These are phyloP conservation scores for Hypoxylon sp. DNA, from an alignment of 2,329 filamentous ascomycete genomes.

Conservation along the genomic window DNA sequence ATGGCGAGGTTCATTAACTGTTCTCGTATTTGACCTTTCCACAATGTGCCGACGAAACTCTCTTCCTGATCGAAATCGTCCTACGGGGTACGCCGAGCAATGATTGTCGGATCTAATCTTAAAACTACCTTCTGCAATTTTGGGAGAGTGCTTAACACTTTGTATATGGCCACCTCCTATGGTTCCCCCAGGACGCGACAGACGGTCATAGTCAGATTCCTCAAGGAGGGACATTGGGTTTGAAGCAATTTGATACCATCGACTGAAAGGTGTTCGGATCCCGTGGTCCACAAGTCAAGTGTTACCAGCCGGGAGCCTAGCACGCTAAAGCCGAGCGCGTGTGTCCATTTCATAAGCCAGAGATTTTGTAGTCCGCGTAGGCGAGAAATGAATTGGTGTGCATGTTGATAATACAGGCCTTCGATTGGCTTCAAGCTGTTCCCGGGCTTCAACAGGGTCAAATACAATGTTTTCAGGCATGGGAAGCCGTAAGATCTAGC, in stretches of 20 bases:
- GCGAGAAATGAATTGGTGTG: background rate
- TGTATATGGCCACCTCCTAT: constrained; percentile 1
- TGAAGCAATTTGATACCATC: constrained; percentile 4
- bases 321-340: background rate
- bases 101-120: background rate
- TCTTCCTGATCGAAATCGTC: constrained; percentile 1
- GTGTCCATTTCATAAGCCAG: background rate
- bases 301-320: background rate
- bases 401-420: background rate
- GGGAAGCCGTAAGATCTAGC: background rate
- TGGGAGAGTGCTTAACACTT: constrained; percentile 6
- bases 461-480: constrained; percentile 3
- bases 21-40: constrained; percentile 3
- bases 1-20: constrained; percentile 7
- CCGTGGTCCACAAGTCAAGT: background rate
- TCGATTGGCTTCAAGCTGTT: background rate
- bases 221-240: constrained; percentile 3
- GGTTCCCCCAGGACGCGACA: constrained; percentile 5
- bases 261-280: background rate
- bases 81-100: background rate
- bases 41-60: background rate
- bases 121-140: constrained; percentile 6
- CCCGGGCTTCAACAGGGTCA: background rate
- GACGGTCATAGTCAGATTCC: background rate
- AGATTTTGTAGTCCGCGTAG: constrained; percentile 3